Conservation (phyloP, 2,329 filamentous ascomycete genomes). For the Tolypocladium cylindrosporum region DNA sequence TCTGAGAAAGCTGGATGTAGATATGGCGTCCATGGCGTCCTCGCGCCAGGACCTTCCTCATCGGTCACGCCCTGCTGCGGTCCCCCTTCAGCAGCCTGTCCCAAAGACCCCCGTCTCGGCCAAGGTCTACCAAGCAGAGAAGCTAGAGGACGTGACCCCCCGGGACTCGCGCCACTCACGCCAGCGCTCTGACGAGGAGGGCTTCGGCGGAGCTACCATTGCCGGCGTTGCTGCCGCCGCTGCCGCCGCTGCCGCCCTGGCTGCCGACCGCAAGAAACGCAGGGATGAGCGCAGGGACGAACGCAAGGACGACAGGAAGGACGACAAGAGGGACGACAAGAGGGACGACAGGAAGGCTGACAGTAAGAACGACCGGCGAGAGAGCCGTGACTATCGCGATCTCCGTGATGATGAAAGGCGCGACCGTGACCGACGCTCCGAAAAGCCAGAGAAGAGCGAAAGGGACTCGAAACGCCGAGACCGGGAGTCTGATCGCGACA, state of each 20-base stretch:
- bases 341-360: background rate
- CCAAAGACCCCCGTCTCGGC: constrained; percentile 65
- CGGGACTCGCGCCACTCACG: constrained; percentile 20
- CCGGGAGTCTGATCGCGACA: constrained; percentile 11
- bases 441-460: constrained; percentile 5
- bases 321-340: constrained; percentile 3
- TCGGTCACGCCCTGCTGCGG: constrained; percentile 41
- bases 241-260: constrained; percentile 29
- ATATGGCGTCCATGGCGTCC: constrained; percentile 37
- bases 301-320: constrained; percentile 9
- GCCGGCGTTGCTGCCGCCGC: constrained; percentile 38
- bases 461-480: constrained; percentile 11
- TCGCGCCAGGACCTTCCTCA: constrained; percentile 28
- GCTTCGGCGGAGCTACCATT: constrained; percentile 33
- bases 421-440: constrained; percentile 8
- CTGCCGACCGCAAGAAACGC: constrained; percentile 13
- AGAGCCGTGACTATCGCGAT: constrained; percentile 4
- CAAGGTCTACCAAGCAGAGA: constrained; percentile 51
- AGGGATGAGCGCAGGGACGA: constrained; percentile 12
- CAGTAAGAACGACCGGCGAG: background rate
- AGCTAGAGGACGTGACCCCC: constrained; percentile 24
- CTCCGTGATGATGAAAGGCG: constrained; percentile 10
- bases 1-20: constrained; percentile 49
- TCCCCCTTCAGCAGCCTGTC: constrained; percentile 77
- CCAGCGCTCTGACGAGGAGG: constrained; percentile 25